Conservation (phyloP, 305 asterid species). For the Rubia balearica region DNA sequence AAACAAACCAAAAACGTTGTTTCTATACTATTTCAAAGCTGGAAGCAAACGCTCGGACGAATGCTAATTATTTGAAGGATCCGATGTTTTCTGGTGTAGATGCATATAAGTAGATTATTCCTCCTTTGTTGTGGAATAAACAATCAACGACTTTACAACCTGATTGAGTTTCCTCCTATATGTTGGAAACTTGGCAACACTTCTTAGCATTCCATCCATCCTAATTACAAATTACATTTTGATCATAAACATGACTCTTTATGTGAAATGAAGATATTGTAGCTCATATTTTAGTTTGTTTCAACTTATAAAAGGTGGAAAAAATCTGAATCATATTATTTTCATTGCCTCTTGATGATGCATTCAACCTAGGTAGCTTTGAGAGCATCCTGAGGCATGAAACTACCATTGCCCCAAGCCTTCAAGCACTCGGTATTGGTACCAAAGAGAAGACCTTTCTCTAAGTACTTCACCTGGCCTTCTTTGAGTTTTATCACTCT, state of each 20-base stretch:
- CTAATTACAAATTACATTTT: constrained; percentile 29
- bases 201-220: constrained; percentile 66
- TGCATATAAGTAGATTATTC: too few species aligned
- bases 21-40: constrained; percentile 40
- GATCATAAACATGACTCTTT: too few species aligned
- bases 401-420: constrained; percentile 74
- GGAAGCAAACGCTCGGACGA: constrained; percentile 40
- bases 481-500: constrained; percentile 34
- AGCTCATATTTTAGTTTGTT: neutral
- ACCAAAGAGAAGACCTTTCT: constrained; percentile 61
- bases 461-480: constrained; percentile 56
- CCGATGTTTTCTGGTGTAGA: constrained; percentile 36
- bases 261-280: too few species aligned
- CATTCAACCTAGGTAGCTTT: constrained; percentile 87
- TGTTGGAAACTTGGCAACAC: constrained; percentile 56
- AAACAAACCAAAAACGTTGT: neutral
- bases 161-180: too few species aligned
- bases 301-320: neutral
- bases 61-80: constrained; percentile 35
- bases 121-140: too few species aligned
- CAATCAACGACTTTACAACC: constrained; percentile 25
- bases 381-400: constrained; percentile 48
- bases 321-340: neutral
- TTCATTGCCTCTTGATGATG: constrained; percentile 62
- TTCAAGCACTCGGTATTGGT: constrained; percentile 40